These are phyloP conservation scores for Apiospora arundinis DNA, from an alignment of 2,329 filamentous ascomycete species.

Conservation along the genomic window DNA sequence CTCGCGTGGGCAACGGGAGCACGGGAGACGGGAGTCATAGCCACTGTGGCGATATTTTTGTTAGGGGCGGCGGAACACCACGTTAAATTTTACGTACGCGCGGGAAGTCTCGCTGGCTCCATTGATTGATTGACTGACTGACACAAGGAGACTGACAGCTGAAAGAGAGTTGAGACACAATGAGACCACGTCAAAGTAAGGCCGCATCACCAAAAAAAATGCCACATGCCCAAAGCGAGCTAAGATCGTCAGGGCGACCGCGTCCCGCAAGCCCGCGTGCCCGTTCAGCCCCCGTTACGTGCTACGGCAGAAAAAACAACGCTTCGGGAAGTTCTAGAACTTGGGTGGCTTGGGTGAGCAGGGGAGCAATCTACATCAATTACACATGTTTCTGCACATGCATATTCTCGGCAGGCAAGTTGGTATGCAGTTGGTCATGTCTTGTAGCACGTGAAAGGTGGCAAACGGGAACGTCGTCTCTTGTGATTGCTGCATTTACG, in stretches of 20 bases:
- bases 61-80: not conserved
- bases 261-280: not conserved
- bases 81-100: not conserved
- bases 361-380: not conserved
- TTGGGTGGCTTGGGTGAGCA: not conserved
- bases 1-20: not conserved
- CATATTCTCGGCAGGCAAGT: not conserved
- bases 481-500: not conserved
- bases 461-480: not conserved
- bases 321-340: not conserved
- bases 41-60: not conserved
- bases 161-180: not conserved
- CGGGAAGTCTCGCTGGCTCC: not conserved
- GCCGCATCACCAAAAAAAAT: not conserved
- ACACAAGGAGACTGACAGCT: too few relatives aligned
- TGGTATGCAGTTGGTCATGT: too few relatives aligned
- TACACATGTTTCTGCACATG: not conserved
- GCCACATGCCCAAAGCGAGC: not conserved
- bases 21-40: too few relatives aligned
- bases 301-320: not conserved
- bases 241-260: constrained; percentile 4
- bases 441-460: not conserved
- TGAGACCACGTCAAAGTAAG: not conserved
- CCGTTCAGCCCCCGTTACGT: not conserved
- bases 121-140: too few relatives aligned